Base-by-base conservation (phyloP, 345 rosid species). In the Salix purpurea region DNA sequence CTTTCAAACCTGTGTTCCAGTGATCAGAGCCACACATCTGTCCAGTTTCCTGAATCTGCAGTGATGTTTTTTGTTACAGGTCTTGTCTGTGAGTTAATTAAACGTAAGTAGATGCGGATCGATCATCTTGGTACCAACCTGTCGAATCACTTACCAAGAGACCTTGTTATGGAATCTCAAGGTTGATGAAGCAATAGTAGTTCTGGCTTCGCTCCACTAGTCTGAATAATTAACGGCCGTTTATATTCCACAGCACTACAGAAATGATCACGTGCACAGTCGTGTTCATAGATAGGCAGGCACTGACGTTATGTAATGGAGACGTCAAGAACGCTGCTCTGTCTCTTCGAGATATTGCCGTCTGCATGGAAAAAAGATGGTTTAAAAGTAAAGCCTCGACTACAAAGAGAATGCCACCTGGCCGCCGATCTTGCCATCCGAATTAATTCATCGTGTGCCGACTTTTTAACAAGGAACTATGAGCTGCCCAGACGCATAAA, bases 361-460 rank as follows among this genome's bases (percentile, higher is more conserved):
- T 40, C 44, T 40, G 44, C 44, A 40, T 10, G 44, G 44, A 1
- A 11, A 9, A 4, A 46, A 13, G 14, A 40, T 5, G 44, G 12
- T 1, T 46, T 3, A 0, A 13, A 46, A 46, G 3, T 23, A 1
- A 23, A 12, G 60, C 21, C 64, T 10, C 11, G 11, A 23, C 15
- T 58, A n/a, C 64, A 58, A 58, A 58, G 64, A 24, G 77, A 72
- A 71, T 65, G 83, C 40, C 71, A 77, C 69, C 30, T 74, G 40
- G 54, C 66, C n/a, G 37, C 66, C n/a, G 37, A 19, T 37, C 21
- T 8, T 6, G 34, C n/a, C 32, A 56, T 19, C 62, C 44, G 10
- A 34, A 54, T 18, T 30, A 21, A 52, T 0, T 7, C 37, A 32
- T 6, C 9, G 24, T n/a, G 21, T 50, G 67, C 34, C 67, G 66